phyloP scores from a whole-genome alignment of 108 stramenopile species.

The Skeletonema tropicum region DNA sequence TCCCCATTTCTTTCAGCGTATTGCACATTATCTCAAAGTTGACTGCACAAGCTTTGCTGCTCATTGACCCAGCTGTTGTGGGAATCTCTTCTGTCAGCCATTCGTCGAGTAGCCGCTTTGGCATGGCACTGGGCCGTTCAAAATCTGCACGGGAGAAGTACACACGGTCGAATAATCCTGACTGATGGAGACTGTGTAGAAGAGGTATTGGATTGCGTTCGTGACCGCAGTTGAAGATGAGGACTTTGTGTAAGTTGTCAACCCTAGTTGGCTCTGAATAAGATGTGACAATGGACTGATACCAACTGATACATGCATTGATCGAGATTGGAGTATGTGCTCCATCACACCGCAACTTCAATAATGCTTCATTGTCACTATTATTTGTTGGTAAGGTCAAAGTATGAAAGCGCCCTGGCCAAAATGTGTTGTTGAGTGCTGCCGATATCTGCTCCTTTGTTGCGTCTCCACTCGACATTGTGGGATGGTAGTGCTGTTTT shows the following conservation, averaged over 20 bases:
- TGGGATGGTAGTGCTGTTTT: background rate
- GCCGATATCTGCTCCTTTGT: slow-evolving; percentile 9
- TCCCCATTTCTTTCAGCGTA: background rate
- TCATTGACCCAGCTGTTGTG: background rate
- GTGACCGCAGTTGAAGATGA: slow-evolving; percentile 86
- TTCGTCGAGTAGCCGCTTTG: slow-evolving; percentile 50
- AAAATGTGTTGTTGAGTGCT: slow-evolving; percentile 59
- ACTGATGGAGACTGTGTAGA: slow-evolving; percentile 34
- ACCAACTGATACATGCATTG: slow-evolving; percentile 71
- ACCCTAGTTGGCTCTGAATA: background rate
- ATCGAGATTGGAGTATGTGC: slow-evolving; percentile 81
- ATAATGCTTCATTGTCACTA: slow-evolving; percentile 9
- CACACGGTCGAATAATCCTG: slow-evolving; percentile 54
- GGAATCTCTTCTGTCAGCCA: slow-evolving; percentile 33
- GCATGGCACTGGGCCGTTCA: slow-evolving; percentile 71
- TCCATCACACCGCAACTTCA: slow-evolving; percentile 67
- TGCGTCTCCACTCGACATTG: background rate
- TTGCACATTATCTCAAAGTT: background rate
- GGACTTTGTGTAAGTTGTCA: slow-evolving; percentile 21
- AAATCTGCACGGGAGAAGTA: slow-evolving; percentile 70
- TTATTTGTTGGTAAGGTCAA: slow-evolving; percentile 16
- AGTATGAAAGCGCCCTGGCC: slow-evolving; percentile 85
- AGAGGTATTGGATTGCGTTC: slow-evolving; percentile 82
- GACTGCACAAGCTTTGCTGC: background rate
- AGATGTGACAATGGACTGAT: slow-evolving; percentile 19